These are phyloP conservation scores for Clonostachys sp. DNA, from an alignment of 2,329 filamentous ascomycete genomes.

Conservation along the genomic window DNA sequence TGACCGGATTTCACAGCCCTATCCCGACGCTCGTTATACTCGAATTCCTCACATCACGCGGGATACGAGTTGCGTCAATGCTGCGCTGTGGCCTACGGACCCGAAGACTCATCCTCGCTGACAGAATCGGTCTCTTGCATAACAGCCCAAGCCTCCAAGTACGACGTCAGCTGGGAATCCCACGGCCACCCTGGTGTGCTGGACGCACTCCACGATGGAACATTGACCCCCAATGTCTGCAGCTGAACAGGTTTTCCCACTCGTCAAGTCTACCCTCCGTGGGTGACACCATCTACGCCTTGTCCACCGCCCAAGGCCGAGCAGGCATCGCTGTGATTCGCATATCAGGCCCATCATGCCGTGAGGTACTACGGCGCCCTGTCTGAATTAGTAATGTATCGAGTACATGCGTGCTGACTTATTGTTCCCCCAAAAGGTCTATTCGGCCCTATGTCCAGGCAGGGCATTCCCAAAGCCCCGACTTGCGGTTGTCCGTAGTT, in stretches of 20 bases:
- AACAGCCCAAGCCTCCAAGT: no score
- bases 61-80: no score
- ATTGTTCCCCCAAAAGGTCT: slow-evolving; percentile 31
- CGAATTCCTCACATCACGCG: no score
- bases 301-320: slow-evolving; percentile 80
- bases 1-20: no score
- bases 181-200: no score
- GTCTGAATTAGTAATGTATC: no score
- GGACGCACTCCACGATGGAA: neutral
- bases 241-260: slow-evolving; percentile 1
- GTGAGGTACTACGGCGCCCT: slow-evolving; percentile 43
- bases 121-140: no score
- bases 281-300: slow-evolving; percentile 77
- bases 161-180: no score
- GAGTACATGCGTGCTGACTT: no score
- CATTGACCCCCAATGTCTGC: slow-evolving; percentile 1
- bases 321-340: slow-evolving; percentile 90
- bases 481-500: slow-evolving; percentile 67
- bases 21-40: no score
- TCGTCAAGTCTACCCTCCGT: slow-evolving; percentile 9
- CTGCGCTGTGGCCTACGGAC: no score
- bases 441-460: slow-evolving; percentile 42
- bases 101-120: no score
- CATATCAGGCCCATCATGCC: slow-evolving; percentile 74
- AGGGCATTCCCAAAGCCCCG: slow-evolving; percentile 40